Evolutionary conservation across 1,139 yeast species (phyloP), one percentile per base, ranked within the genome.

Genomic region (Nakaseomyces bracarensis): DNA sequence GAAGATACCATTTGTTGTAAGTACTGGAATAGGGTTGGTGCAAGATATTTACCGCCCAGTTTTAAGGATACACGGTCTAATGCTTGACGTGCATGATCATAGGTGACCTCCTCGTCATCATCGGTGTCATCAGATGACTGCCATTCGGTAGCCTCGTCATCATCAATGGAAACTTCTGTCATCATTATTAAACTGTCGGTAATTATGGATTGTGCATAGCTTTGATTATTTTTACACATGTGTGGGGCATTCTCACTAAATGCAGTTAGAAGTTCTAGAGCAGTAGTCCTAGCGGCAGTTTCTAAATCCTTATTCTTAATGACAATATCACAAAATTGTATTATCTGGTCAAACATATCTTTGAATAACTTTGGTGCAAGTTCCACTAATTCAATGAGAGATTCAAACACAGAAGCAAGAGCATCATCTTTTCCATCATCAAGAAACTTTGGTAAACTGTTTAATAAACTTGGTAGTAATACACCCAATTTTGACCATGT

Each of bases 291-390:
- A 3, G 96, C 81, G 43, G 70, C 67, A 19, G 85, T 71, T 33
- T 86, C 97, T 54, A 87, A 68, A 15, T 84, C 93, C 54, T 74
- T 77, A 63, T 86, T 81, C 58, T 84, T 84, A 40, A 89, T 75
- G 25, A 91, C 91, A 22, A 79, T 77, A 13, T 87, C 73, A 55
- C 94, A 79, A 58, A 91, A 91, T 48, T 84, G 85, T 43, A 89
- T 77, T 40, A 91, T 79, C 20, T 86, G 81, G 40, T 83, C 79
- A 63, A 91, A 89, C 84, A 89, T 84, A 40, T 85, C 86, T 56
- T 76, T 78, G 68, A 91, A 91, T 78, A 91, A 77, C 59, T 89
- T 91, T 41, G 98, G 98, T 9, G 97, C 97, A 49, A 89, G 68
- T 52, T 83, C 93, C 8, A 89, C 96, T 48, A 91, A 72, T 55